These are phyloP conservation scores for Arctium minus DNA, from an alignment of 129 eudicot genomes.

Conservation along the genomic window DNA sequence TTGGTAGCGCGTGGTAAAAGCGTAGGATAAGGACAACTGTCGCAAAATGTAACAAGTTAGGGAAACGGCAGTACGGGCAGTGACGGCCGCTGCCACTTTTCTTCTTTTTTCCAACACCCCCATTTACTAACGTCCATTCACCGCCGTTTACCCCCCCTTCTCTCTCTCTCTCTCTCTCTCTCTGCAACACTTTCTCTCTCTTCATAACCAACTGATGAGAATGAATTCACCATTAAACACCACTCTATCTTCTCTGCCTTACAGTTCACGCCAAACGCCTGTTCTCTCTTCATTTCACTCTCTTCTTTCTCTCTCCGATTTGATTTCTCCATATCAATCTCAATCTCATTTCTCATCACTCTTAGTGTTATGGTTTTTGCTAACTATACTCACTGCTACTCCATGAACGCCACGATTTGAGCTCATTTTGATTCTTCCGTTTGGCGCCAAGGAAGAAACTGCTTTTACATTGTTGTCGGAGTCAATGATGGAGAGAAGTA, in stretches of 20 bases:
- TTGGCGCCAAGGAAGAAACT: background rate
- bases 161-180: background rate
- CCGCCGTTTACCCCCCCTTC: conserved; percentile 52
- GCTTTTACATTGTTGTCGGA: background rate
- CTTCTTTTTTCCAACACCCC: conserved; percentile 20
- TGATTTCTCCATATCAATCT: conserved; percentile 9
- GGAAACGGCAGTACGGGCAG: conserved; percentile 53
- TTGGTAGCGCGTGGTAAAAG: conserved; percentile 1
- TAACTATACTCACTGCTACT: too few relatives aligned
- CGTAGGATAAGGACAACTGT: conserved; percentile 5
- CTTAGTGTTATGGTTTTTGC: too few relatives aligned
- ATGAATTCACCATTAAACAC: conserved; percentile 15
- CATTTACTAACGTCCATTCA: conserved; percentile 61
- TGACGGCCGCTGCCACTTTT: conserved; percentile 65
- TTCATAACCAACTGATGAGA: conserved; percentile 13
- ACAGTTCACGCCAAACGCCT: conserved; percentile 97
- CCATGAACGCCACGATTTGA: conserved; percentile 10
- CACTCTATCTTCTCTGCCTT: conserved; percentile 33
- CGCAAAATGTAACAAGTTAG: conserved; percentile 21
- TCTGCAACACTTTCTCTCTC: conserved; percentile 41
- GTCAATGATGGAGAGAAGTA: conserved; percentile 6
- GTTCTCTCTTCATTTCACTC: conserved; percentile 38
- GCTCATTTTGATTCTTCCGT: background rate
- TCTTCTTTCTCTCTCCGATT: background rate
- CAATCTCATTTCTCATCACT: background rate